phyloP scores from a whole-genome alignment of 257 asterid genomes.

The Jaltomata sinuosa region DNA sequence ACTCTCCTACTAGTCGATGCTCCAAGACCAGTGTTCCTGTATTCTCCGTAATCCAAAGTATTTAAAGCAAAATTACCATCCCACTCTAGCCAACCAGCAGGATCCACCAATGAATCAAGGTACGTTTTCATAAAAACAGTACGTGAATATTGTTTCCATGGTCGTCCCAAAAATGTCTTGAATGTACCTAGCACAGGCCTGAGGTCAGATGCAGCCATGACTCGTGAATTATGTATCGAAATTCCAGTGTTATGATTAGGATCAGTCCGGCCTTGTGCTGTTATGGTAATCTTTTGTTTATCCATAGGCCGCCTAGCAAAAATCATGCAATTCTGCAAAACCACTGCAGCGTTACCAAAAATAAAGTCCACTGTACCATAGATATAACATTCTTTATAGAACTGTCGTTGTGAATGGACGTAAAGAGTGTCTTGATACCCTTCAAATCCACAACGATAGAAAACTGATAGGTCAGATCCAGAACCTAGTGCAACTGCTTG shows the following conservation, averaged over 20 bases:
- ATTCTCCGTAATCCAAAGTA: conserved; percentile 72
- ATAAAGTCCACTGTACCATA: conserved; percentile 77
- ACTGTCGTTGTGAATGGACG: conserved; percentile 66
- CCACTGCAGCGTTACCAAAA: conserved; percentile 68
- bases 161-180: conserved; percentile 48
- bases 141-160: conserved; percentile 71
- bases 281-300: conserved; percentile 33
- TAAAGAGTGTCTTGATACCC: conserved; percentile 85
- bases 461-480: conserved; percentile 59
- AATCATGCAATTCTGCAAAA: conserved; percentile 68
- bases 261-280: conserved; percentile 77
- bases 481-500: conserved; percentile 86
- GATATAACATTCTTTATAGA: conserved; percentile 57
- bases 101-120: conserved; percentile 45
- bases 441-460: conserved; percentile 54
- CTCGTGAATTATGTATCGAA: conserved; percentile 49
- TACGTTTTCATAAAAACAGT: conserved; percentile 41
- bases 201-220: conserved; percentile 45
- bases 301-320: conserved; percentile 60
- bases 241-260: conserved; percentile 72
- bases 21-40: conserved; percentile 56
- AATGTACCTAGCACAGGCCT: conserved; percentile 32
- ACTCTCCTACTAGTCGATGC: conserved; percentile 46
- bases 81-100: conserved; percentile 94
- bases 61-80: conserved; percentile 46